A percentile compares a stretch with the other conserved stretches of the same genome.
These are phyloP conservation scores for Melastoma candidum DNA, from an alignment of 441 rosid species.

Conservation along the genomic window DNA sequence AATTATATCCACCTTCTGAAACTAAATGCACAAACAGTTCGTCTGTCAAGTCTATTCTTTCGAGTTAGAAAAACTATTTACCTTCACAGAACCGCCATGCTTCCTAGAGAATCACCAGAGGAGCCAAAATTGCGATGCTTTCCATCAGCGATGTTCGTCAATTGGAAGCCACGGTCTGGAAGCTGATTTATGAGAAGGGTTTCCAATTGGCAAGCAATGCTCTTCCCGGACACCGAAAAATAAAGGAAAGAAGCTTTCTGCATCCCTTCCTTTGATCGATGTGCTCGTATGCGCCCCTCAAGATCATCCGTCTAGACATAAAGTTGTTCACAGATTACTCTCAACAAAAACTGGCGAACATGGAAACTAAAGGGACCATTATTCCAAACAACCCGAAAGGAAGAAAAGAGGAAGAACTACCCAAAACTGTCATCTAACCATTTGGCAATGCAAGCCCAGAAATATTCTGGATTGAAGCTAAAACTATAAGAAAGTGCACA, in stretches of 20 bases:
- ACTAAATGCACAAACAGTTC: neutral
- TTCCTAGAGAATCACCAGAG: constrained; percentile 24
- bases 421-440: too few relatives aligned
- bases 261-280: constrained; percentile 69
- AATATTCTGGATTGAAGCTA: too few relatives aligned
- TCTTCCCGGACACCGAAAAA: constrained; percentile 79
- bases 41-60: neutral
- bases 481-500: too few relatives aligned
- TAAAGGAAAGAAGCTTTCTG: constrained; percentile 67
- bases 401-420: too few relatives aligned
- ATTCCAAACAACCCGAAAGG: too few relatives aligned
- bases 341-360: too few relatives aligned
- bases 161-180: constrained; percentile 44
- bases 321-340: neutral
- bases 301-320: constrained; percentile 72
- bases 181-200: constrained; percentile 97
- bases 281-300: constrained; percentile 65
- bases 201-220: constrained; percentile 87
- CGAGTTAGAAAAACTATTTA: constrained; percentile 2
- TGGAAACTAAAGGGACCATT: too few relatives aligned
- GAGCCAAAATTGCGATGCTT: constrained; percentile 89
- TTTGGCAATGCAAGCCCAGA: too few relatives aligned
- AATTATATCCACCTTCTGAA: neutral
- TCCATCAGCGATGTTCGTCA: constrained; percentile 77
- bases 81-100: constrained; percentile 23